phyloP scores from a whole-genome alignment of 1,284 basidiomycete species.

The Caloboletus firmus region DNA sequence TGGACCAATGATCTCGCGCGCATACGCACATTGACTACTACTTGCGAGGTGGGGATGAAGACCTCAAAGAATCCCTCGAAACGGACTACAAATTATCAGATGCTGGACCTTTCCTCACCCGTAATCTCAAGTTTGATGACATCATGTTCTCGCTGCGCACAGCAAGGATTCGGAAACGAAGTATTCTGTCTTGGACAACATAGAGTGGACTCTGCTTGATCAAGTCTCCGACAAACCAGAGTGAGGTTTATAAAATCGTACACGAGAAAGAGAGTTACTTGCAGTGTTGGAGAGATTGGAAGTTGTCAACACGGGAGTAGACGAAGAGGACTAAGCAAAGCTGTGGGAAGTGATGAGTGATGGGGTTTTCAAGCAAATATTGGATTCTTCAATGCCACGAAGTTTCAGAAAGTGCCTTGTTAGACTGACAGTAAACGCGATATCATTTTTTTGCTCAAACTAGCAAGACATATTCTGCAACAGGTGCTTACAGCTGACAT shows the following conservation, averaged over 20 bases:
- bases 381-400: no score
- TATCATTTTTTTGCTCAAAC: no score
- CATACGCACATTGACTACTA: background rate
- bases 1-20: background rate
- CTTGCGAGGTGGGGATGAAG: background rate
- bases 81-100: background rate
- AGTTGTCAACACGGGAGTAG: background rate
- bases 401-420: no score
- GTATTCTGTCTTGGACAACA: slow-evolving; percentile 7
- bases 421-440: no score
- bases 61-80: background rate
- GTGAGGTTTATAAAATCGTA: slow-evolving; percentile 1
- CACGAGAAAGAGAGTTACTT: background rate
- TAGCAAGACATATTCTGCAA: no score
- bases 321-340: background rate
- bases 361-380: no score
- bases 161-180: background rate
- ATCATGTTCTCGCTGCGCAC: slow-evolving; percentile 1
- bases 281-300: background rate
- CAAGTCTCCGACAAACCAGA: background rate
- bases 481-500: no score
- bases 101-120: background rate
- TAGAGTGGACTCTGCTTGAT: slow-evolving; percentile 2
- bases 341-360: no score
- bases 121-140: background rate